Evolutionary conservation across 23 red algal genomes (phyloP), one percentile per base, ranked within the genome.

Genomic region (Chondrus crispus): DNA sequence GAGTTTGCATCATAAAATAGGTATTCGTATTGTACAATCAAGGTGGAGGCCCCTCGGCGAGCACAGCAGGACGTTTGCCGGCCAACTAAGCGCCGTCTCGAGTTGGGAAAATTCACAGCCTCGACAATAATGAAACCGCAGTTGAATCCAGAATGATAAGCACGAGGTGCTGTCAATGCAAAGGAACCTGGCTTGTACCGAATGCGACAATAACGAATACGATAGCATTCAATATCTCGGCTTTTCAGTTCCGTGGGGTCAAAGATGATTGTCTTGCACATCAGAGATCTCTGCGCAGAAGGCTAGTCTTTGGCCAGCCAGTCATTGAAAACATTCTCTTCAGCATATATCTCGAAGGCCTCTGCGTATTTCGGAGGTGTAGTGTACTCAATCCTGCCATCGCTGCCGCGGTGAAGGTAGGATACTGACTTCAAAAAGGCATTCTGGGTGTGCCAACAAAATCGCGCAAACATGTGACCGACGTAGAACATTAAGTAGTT

Each of bases 401-500:
- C 92, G 43, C 77, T 84, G 8, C 94, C 97, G 36, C 50, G 53
- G 48, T 96, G 94, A 52, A 96, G 71, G 43, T 94, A 96, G 6
- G 89, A 94, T 22, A 99, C 43, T 29, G 93, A 95, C 77, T 91
- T 95, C 42, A 99, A 81, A 57, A 95, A 92, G 35, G 69, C 83
- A 88, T 99, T 94, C 69, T 99, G 94, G 26, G 85, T 84, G 78
- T 99, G 97, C 94, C 94, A 96, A 51, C 94, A 93, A 80, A 99
- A 99, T 49, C 89, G 90, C 13, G 97, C 82, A 48, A 95, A 93
- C 2, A 93, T 62, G 37, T 84, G 89, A 46, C 97, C 97, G 3
- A 99, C 66, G 50, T 99, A 99, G 63, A 84, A 92, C 96, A 95
- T 95, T 0, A 88, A 85, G 26, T 66, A 74, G 58, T 86, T 92